Percentiles rank a stretch among this genome's conserved stretches.
Evolutionary conservation across 2,329 filamentous ascomycete genomes (phyloP).

Genomic region (Teratosphaeria destructans): DNA sequence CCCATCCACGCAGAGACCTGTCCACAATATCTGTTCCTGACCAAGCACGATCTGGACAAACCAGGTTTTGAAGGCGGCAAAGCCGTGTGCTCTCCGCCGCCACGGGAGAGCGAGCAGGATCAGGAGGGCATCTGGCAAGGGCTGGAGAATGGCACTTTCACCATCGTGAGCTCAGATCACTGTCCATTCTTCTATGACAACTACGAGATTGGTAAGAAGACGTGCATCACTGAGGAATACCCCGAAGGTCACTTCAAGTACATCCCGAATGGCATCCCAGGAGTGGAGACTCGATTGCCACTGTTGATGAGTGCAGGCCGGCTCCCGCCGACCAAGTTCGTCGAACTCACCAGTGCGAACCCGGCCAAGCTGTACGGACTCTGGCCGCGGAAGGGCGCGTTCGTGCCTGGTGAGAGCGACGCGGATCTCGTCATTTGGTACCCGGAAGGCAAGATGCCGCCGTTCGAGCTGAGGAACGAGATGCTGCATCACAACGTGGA

Average conservation of each 20-base stretch:
- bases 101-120: slow-evolving; percentile 11
- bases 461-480: slow-evolving; percentile 25
- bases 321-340: slow-evolving; percentile 31
- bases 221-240: slow-evolving; percentile 27
- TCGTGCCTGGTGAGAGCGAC: slow-evolving; percentile 31
- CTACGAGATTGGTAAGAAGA: slow-evolving; percentile 28
- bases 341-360: slow-evolving; percentile 35
- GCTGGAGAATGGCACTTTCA: slow-evolving; percentile 27
- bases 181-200: slow-evolving; percentile 30
- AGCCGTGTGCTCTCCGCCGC: slow-evolving; percentile 33
- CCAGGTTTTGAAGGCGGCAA: slow-evolving; percentile 47
- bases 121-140: slow-evolving; percentile 26
- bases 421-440: slow-evolving; percentile 37
- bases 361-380: slow-evolving; percentile 37
- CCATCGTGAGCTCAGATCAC: slow-evolving; percentile 26
- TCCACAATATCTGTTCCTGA: slow-evolving; percentile 28
- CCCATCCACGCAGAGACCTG: slow-evolving; percentile 30
- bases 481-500: slow-evolving; percentile 53
- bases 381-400: slow-evolving; percentile 29
- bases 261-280: slow-evolving; percentile 36
- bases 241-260: slow-evolving; percentile 9
- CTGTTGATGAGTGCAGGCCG: slow-evolving; percentile 28
- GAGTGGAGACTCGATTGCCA: slow-evolving; percentile 33
- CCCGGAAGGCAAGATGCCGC: slow-evolving; percentile 15
- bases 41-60: slow-evolving; percentile 34